Percentiles rank a stretch among this genome's conserved stretches.
Conservation (phyloP, 371 early-diverging fungal species). For the Quaeritorhiza haematococci region DNA sequence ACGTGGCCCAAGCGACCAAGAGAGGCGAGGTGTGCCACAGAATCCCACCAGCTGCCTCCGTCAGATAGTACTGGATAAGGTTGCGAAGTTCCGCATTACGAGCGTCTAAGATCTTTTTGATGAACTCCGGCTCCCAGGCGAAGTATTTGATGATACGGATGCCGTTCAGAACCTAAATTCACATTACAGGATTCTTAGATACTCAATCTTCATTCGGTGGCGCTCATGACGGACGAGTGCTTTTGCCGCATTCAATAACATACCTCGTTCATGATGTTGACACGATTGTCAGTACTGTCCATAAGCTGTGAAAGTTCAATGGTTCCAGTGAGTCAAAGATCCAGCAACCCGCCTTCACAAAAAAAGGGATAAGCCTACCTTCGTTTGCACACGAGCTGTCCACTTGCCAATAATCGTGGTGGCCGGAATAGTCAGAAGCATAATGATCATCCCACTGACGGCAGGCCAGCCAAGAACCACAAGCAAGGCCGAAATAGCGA, state of each 20-base stretch:
- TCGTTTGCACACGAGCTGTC: background rate
- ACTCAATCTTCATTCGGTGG: slow-evolving; percentile 16
- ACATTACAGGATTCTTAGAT: background rate
- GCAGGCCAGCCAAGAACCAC: slow-evolving; percentile 23
- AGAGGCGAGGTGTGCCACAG: background rate
- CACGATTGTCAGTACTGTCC: slow-evolving; percentile 34
- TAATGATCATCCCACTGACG: slow-evolving; percentile 31
- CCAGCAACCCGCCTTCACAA: too few species aligned
- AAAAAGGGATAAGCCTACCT: too few species aligned
- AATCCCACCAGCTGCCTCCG: too few species aligned
- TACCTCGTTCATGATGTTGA: slow-evolving; percentile 38
- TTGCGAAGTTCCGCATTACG: slow-evolving; percentile 27
- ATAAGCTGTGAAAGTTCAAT: too few species aligned
- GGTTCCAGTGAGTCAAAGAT: too few species aligned
- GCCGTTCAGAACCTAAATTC: slow-evolving; percentile 11
- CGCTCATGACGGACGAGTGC: slow-evolving; percentile 20
- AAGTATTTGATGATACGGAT: slow-evolving; percentile 40
- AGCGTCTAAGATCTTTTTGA: slow-evolving; percentile 27
- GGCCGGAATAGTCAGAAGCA: slow-evolving; percentile 23
- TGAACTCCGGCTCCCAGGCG: slow-evolving; percentile 44
- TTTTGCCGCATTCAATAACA: slow-evolving; percentile 43
- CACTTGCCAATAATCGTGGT: background rate
- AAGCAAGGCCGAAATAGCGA: background rate
- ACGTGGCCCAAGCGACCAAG: background rate
- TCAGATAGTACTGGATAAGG: too few species aligned